These are phyloP conservation scores for Sporisorium graminicola DNA, from an alignment of 1,284 basidiomycete species.

Conservation along the genomic window DNA sequence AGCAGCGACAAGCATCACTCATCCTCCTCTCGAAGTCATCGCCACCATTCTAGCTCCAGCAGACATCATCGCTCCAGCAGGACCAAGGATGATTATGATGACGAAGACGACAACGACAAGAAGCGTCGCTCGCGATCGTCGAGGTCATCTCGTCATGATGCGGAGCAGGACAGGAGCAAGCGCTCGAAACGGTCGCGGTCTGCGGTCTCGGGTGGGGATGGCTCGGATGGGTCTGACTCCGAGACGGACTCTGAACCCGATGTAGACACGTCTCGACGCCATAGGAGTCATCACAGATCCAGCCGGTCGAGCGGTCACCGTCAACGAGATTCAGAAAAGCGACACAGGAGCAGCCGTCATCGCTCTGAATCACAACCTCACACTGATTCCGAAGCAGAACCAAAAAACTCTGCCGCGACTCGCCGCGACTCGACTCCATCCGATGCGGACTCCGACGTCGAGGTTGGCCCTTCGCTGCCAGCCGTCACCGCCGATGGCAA, in stretches of 20 bases:
- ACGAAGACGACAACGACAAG: slow-evolving; percentile 22
- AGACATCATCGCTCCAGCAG: slow-evolving; percentile 26
- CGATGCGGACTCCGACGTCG: slow-evolving; percentile 15
- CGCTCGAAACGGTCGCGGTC: slow-evolving; percentile 27
- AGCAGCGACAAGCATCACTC: slow-evolving; percentile 36
- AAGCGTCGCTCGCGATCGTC: slow-evolving; percentile 27
- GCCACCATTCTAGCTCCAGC: slow-evolving; percentile 28
- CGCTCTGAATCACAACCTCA: slow-evolving; percentile 16
- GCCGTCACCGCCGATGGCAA: slow-evolving; percentile 26
- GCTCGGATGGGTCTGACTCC: slow-evolving; percentile 8
- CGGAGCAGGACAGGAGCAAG: slow-evolving; percentile 12
- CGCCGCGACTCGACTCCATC: slow-evolving; percentile 5
- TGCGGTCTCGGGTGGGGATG: slow-evolving; percentile 10
- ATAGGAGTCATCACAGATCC: slow-evolving; percentile 21
- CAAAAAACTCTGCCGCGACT: neutral
- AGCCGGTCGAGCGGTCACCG: slow-evolving; percentile 17
- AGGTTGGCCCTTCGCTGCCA: slow-evolving; percentile 44
- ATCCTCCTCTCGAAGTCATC: slow-evolving; percentile 23
- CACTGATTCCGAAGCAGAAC: slow-evolving; percentile 9
- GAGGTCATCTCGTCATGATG: slow-evolving; percentile 9
- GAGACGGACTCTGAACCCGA: slow-evolving; percentile 13
- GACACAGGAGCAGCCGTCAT: slow-evolving; percentile 23
- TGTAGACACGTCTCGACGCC: slow-evolving; percentile 19
- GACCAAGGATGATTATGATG: slow-evolving; percentile 26
- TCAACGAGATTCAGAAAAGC: slow-evolving; percentile 14